Percentiles rank a stretch among this genome's conserved stretches.
These are phyloP conservation scores for Phytophthora chlamydospora DNA, from an alignment of 352 stramenopile species.

Conservation along the genomic window DNA sequence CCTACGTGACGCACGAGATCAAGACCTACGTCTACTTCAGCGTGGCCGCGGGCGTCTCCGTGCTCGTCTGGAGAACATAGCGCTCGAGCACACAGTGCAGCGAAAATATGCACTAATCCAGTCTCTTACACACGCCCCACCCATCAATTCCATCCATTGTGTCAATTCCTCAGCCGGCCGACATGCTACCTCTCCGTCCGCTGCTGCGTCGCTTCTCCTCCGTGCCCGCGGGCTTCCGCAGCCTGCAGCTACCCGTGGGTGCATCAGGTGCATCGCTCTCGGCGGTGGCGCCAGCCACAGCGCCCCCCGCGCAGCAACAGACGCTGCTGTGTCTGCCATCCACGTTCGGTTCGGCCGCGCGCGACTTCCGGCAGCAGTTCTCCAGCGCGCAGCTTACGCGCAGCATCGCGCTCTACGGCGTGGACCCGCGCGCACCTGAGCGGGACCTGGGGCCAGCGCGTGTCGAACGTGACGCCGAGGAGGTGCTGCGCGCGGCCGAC, in stretches of 20 bases:
- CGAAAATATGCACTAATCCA: conserved; percentile 13
- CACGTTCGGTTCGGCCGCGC: conserved; percentile 61
- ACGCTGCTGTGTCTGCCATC: conserved; percentile 74
- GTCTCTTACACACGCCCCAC: conserved; percentile 9
- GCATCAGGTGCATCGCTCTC: conserved; percentile 50
- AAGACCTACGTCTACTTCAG: conserved; percentile 97
- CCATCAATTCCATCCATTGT: conserved; percentile 7
- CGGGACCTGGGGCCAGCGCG: conserved; percentile 58
- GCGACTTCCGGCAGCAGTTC: conserved; percentile 73
- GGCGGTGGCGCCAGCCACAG: conserved; percentile 35
- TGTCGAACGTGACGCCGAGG: conserved; percentile 74
- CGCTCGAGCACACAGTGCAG: not conserved
- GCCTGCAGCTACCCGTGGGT: conserved; percentile 45
- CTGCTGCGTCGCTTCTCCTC: conserved; percentile 30
- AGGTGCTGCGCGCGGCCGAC: conserved; percentile 69
- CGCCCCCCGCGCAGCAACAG: conserved; percentile 11
- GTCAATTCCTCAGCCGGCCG: not conserved
- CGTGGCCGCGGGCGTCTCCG: conserved; percentile 90
- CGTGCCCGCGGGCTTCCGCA: conserved; percentile 25
- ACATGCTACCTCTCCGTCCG: conserved; percentile 17
- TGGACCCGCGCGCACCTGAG: conserved; percentile 61
- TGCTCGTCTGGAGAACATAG: conserved; percentile 92
- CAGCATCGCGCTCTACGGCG: conserved; percentile 65
- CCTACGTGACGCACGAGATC: conserved; percentile 95
- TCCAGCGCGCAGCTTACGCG: conserved; percentile 41